Evolutionary conservation across 1,139 yeast species (phyloP).

Genomic region (Yueomyces sp.): DNA sequence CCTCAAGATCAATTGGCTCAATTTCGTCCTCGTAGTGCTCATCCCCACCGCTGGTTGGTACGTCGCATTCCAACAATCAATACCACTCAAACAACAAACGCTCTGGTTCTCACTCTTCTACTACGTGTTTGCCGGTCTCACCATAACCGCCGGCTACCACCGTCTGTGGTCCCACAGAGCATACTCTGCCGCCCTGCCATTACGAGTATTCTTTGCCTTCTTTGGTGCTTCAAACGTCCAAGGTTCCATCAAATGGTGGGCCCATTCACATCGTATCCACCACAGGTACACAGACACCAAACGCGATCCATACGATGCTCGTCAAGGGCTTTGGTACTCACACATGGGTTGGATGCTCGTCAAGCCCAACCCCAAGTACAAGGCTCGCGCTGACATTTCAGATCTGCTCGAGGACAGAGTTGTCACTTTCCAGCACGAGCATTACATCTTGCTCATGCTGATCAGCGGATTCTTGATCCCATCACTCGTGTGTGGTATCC

Average conservation of each 20-base stretch:
- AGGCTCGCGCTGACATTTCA: constrained; percentile 92
- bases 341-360: constrained; percentile 97
- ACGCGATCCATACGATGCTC: constrained; percentile 96
- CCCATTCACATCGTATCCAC: constrained; percentile 92
- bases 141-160: constrained; percentile 94
- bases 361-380: constrained; percentile 85
- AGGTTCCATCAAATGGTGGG: constrained; percentile 99
- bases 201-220: constrained; percentile 60
- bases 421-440: constrained; percentile 87
- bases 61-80: constrained; percentile 33
- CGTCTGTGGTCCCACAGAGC: constrained; percentile 84
- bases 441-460: constrained; percentile 60
- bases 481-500: constrained; percentile 57
- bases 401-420: constrained; percentile 86
- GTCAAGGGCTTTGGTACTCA: constrained; percentile 88
- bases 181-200: constrained; percentile 62
- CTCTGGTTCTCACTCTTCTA: constrained; percentile 44
- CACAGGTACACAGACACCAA: constrained; percentile 95
- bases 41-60: constrained; percentile 58
- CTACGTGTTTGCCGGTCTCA: constrained; percentile 66
- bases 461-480: constrained; percentile 65
- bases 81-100: constrained; percentile 53
- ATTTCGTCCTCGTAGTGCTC: constrained; percentile 59
- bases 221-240: constrained; percentile 94
- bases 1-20: constrained; percentile 87